Percentiles rank a stretch among this genome's conserved stretches.
phyloP scores from a whole-genome alignment of 192 early-diverging fungal species.

The Backusella westeae region DNA sequence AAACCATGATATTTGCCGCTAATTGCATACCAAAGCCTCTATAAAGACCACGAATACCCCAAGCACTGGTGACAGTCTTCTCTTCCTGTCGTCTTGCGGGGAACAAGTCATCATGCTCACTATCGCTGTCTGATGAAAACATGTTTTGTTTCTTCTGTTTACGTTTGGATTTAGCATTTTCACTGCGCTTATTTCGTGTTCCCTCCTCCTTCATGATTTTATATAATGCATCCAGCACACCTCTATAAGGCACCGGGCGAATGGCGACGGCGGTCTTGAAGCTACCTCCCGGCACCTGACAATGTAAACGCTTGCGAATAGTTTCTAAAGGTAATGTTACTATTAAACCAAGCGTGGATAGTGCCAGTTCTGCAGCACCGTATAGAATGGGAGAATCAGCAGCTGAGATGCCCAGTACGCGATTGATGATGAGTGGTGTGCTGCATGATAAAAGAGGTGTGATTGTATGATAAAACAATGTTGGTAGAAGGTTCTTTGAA shows the following conservation, averaged over 20 bases:
- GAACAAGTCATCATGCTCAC: not conserved
- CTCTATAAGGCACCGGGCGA: slow-evolving; percentile 63
- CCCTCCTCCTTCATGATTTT: slow-evolving; percentile 74
- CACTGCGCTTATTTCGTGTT: slow-evolving; percentile 19
- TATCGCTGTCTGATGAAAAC: not conserved
- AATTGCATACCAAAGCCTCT: slow-evolving; percentile 63
- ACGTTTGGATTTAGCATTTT: not conserved
- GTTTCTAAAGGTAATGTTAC: slow-evolving; percentile 84
- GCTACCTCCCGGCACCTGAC: slow-evolving; percentile 60
- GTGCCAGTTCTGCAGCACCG: slow-evolving; percentile 55
- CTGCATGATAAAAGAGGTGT: slow-evolving; percentile 68
- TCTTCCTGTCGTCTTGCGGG: not conserved
- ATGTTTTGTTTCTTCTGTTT: slow-evolving; percentile 12
- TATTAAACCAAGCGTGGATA: slow-evolving; percentile 66
- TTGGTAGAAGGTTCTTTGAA: slow-evolving; percentile 66
- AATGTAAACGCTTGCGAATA: slow-evolving; percentile 73
- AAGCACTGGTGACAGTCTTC: slow-evolving; percentile 27
- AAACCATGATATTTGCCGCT: slow-evolving; percentile 47
- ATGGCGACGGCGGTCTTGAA: slow-evolving; percentile 65
- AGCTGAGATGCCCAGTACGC: slow-evolving; percentile 50
- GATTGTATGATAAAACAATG: slow-evolving; percentile 73
- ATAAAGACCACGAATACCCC: slow-evolving; percentile 64
- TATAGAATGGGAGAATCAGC: slow-evolving; percentile 60
- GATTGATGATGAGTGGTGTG: slow-evolving; percentile 60
- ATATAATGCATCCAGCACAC: slow-evolving; percentile 64